phyloP scores from a whole-genome alignment of 352 stramenopile species.

The Thraustochytrium striatum region DNA sequence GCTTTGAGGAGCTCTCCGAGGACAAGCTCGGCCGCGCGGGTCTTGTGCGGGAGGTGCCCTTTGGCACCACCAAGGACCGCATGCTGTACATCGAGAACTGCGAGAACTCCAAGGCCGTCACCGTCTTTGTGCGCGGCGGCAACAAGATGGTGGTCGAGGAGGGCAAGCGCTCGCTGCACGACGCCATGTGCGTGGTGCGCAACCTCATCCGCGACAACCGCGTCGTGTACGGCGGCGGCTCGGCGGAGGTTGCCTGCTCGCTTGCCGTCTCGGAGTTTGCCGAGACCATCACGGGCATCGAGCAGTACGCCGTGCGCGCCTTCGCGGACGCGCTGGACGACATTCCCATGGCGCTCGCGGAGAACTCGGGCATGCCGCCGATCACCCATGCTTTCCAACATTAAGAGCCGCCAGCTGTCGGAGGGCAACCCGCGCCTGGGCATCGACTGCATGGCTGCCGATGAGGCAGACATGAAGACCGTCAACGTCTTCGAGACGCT shows the following conservation, averaged over 20 bases:
- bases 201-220: conserved; percentile 99
- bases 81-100: conserved; percentile 99
- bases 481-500: conserved; percentile 98
- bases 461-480: conserved; percentile 89
- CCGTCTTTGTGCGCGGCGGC: conserved; percentile 93
- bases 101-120: conserved; percentile 94
- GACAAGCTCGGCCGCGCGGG: conserved; percentile 93
- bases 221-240: conserved; percentile 97
- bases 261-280: conserved; percentile 83
- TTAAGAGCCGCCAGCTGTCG: conserved; percentile 87
- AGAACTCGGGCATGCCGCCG: conserved; percentile 95
- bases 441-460: conserved; percentile 86
- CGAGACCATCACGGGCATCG: conserved; percentile 73
- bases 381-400: conserved; percentile 95
- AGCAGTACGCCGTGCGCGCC: conserved; percentile 90
- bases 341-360: conserved; percentile 97
- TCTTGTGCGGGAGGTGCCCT: conserved; percentile 90
- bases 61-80: conserved; percentile 93
- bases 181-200: conserved; percentile 98
- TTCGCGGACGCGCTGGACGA: conserved; percentile 98
- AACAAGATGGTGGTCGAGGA: conserved; percentile 99
- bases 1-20: conserved; percentile 90
- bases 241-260: conserved; percentile 94
- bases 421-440: conserved; percentile 92
- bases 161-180: conserved; percentile 97